Evolutionary conservation across 257 asterid genomes (phyloP), one percentile per base, ranked within the genome.

Genomic region (Gentiana macrophylla): DNA sequence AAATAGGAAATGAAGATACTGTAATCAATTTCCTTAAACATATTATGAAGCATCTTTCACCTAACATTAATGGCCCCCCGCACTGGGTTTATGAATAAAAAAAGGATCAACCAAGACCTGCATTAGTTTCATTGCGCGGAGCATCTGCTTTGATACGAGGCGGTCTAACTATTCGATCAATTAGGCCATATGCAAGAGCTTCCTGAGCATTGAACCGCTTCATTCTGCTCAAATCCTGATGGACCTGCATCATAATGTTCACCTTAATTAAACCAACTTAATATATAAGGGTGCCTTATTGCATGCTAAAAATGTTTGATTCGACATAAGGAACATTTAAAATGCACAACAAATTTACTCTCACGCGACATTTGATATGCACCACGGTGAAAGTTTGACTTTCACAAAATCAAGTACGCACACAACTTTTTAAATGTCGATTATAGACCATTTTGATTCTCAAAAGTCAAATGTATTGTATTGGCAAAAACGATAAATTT

Each of bases 121-220:
- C 68, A 2, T 70, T 75, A 57, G 81, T 57, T 8, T 73, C 76
- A 64, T 78, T 75, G n/a, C 60, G 57, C 0, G 76, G 78, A 37
- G 81, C 78, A 62, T 79, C 80, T 8, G 77, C 68, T 67, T 77
- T 70, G 48, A 77, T 57, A 44, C 84, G 81, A n/a, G 82, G 59
- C 32, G 98, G 95, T 75, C 95, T 77, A 7, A 78, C 79, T 61
- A 87, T 68, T 49, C 83, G 75, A 70, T 91, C 98, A 37, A 91
- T 80, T 61, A 89, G 83, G 53, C 98, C 98, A 55, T 87, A 91
- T 52, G 82, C 96, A 52, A 91, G 82, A 46, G 96, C 98, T 73
- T 83, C 89, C 55, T 81, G 84, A 52, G 96, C 79, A 62, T 68
- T 78, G 62, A 87, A 87, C 3, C 78, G 75, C 80, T 82, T 84